These are phyloP conservation scores for Xylaria curta DNA, from an alignment of 495 filamentous ascomycete species.

Conservation along the genomic window DNA sequence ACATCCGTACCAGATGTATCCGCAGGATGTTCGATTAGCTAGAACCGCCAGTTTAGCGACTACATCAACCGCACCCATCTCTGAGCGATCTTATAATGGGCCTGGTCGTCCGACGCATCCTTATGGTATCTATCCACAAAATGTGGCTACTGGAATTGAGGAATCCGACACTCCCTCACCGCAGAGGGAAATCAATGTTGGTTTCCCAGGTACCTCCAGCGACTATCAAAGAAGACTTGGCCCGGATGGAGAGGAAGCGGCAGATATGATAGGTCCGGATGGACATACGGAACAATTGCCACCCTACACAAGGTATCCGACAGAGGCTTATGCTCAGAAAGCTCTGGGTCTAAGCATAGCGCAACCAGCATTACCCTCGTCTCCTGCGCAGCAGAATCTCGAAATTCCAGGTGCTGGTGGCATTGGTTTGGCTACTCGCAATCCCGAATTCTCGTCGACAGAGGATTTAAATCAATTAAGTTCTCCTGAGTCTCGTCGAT, in stretches of 20 bases:
- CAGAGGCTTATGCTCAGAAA: constrained; percentile 55
- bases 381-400: constrained; percentile 31
- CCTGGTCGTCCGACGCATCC: constrained; percentile 78
- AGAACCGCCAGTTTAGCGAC: constrained; percentile 71
- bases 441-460: constrained; percentile 61
- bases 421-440: constrained; percentile 58
- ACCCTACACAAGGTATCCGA: constrained; percentile 83
- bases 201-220: constrained; percentile 70
- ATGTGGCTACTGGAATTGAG: constrained; percentile 49
- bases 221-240: constrained; percentile 73
- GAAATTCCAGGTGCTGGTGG: constrained; percentile 56
- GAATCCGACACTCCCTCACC: constrained; percentile 28
- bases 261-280: constrained; percentile 85
- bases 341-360: constrained; percentile 30
- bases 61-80: constrained; percentile 59
- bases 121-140: constrained; percentile 83
- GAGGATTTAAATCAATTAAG: constrained; percentile 50
- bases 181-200: constrained; percentile 64
- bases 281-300: constrained; percentile 90
- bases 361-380: constrained; percentile 22
- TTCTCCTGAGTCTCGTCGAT: constrained; percentile 60
- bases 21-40: constrained; percentile 71
- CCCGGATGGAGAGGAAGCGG: constrained; percentile 83
- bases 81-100: constrained; percentile 65
- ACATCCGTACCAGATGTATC: constrained; percentile 86